phyloP scores from a whole-genome alignment of 768 basidiomycete genomes.

The Rhodotorula babjevae region DNA sequence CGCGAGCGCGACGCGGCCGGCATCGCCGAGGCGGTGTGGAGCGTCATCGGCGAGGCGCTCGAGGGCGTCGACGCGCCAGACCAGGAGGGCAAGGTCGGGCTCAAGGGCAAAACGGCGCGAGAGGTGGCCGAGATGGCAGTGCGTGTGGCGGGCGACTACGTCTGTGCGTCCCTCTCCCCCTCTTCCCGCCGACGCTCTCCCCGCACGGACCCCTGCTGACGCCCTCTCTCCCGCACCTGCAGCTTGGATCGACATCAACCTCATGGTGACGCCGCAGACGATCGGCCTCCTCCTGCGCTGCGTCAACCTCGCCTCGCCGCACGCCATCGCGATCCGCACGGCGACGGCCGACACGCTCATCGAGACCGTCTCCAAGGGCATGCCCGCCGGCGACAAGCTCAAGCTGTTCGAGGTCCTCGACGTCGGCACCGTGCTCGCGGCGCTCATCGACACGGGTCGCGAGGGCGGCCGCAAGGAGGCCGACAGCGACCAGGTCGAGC shows the following conservation, averaged over 20 bases:
- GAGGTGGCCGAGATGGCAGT: slow-evolving; percentile 92
- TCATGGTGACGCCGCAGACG: slow-evolving; percentile 86
- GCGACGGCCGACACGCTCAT: slow-evolving; percentile 74
- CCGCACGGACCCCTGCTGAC: neutral
- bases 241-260: slow-evolving; percentile 98
- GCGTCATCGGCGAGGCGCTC: slow-evolving; percentile 66
- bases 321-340: slow-evolving; percentile 64
- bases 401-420: slow-evolving; percentile 85
- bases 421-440: slow-evolving; percentile 71
- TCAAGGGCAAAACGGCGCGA: slow-evolving; percentile 44
- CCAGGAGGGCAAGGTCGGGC: slow-evolving; percentile 44
- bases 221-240: neutral
- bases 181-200: slow-evolving; percentile 34
- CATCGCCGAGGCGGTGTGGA: slow-evolving; percentile 80
- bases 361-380: slow-evolving; percentile 82
- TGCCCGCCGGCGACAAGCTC: slow-evolving; percentile 82
- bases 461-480: slow-evolving; percentile 66
- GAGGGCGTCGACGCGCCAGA: slow-evolving; percentile 25
- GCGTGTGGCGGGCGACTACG: slow-evolving; percentile 84
- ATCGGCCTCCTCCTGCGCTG: slow-evolving; percentile 78
- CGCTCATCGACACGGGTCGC: slow-evolving; percentile 57
- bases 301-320: slow-evolving; percentile 63
- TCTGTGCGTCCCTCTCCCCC: slow-evolving; percentile 58
- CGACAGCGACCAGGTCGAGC: slow-evolving; percentile 70
- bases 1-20: slow-evolving; percentile 75